Percentiles rank a stretch among this genome's conserved stretches.
phyloP scores from a whole-genome alignment of 2,329 filamentous ascomycete species.

The Alternaria solani region DNA sequence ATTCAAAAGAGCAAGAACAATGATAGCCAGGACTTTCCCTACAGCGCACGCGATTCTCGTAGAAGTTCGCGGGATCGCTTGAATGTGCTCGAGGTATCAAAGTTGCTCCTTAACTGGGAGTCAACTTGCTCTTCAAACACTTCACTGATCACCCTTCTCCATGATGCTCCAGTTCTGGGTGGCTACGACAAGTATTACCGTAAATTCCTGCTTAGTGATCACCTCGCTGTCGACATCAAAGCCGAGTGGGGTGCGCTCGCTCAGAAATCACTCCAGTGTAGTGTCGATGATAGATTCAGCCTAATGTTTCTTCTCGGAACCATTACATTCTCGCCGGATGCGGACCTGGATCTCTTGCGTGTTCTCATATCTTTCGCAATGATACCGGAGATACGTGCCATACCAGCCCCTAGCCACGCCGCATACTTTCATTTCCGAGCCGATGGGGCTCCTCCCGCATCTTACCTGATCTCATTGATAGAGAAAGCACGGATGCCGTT shows the following conservation, averaged over 20 bases:
- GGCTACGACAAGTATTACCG: conserved; percentile 50
- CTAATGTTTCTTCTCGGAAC: conserved; percentile 59
- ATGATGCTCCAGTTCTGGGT: conserved; percentile 49
- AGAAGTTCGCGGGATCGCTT: not conserved
- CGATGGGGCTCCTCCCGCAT: conserved; percentile 39
- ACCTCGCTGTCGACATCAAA: conserved; percentile 49
- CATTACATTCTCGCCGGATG: conserved; percentile 53
- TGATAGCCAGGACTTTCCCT: conserved; percentile 9
- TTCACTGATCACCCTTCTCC: conserved; percentile 31
- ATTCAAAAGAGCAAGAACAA: not conserved
- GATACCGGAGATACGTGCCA: conserved; percentile 49
- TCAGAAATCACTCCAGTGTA: conserved; percentile 44
- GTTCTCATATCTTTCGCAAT: conserved; percentile 58
- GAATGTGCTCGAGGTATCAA: conserved; percentile 24
- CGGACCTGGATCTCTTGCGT: conserved; percentile 54
- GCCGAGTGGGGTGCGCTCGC: conserved; percentile 57
- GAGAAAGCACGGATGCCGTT: conserved; percentile 41
- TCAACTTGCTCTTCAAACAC: conserved; percentile 7
- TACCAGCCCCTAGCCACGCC: conserved; percentile 49
- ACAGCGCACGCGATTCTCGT: conserved; percentile 24
- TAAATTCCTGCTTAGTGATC: conserved; percentile 50
- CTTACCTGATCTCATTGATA: conserved; percentile 16
- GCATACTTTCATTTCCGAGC: conserved; percentile 47
- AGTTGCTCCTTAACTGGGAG: conserved; percentile 22
- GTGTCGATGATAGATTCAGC: conserved; percentile 36